A percentile compares a stretch with the other conserved stretches of the same genome.
These are phyloP conservation scores for Tarenaya hassleriana DNA, from an alignment of 345 rosid species.

Conservation along the genomic window DNA sequence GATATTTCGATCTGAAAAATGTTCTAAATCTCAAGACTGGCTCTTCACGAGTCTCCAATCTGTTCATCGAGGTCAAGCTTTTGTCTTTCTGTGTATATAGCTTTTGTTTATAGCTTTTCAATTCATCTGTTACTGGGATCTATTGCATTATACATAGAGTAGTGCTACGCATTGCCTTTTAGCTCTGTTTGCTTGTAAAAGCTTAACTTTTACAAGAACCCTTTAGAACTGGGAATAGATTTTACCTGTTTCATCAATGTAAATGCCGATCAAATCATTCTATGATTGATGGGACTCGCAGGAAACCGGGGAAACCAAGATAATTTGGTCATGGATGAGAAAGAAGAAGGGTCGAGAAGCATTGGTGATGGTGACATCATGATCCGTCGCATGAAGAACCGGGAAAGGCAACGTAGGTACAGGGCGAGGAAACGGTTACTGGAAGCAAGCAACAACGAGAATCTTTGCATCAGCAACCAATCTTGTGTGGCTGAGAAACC, in stretches of 20 bases:
- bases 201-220: constrained; percentile 5
- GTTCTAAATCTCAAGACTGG: neutral
- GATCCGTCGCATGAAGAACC: constrained; percentile 62
- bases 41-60: neutral
- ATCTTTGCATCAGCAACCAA: too few species aligned
- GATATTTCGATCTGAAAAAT: neutral
- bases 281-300: constrained; percentile 33
- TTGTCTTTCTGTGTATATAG: too few species aligned
- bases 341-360: constrained; percentile 24
- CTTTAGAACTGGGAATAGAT: neutral
- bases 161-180: neutral
- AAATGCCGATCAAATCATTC: too few species aligned
- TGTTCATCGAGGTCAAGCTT: neutral
- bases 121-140: constrained; percentile 7
- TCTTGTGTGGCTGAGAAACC: too few species aligned
- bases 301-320: constrained; percentile 28
- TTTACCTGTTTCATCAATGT: constrained; percentile 4
- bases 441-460: constrained; percentile 37
- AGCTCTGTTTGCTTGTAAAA: too few species aligned
- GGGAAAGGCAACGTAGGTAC: constrained; percentile 76
- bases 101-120: neutral
- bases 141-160: constrained; percentile 1
- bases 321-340: constrained; percentile 28
- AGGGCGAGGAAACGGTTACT: constrained; percentile 57
- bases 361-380: constrained; percentile 30